These are phyloP conservation scores for Scheffersomyces lignosus DNA, from an alignment of 805 yeast genomes.

Conservation along the genomic window DNA sequence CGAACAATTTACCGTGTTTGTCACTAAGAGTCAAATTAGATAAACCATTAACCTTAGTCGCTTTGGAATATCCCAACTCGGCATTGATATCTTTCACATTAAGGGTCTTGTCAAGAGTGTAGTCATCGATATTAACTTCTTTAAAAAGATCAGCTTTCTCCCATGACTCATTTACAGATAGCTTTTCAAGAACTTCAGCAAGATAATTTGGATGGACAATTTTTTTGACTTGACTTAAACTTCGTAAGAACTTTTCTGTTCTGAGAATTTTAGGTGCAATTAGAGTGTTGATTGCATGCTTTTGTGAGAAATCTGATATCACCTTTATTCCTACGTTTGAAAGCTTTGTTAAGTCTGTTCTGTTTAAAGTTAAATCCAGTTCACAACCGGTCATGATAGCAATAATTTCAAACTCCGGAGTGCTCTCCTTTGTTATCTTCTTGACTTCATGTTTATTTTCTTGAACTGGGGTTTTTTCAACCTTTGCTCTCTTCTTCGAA, in stretches of 20 bases:
- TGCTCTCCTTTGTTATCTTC: conserved; percentile 10
- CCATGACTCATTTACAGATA: not conserved
- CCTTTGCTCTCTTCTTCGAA: conserved; percentile 13
- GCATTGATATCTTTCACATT: conserved; percentile 30
- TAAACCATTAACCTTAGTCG: conserved; percentile 17
- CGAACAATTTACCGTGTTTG: conserved; percentile 42
- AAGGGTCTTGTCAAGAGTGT: conserved; percentile 34
- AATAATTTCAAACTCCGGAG: conserved; percentile 32
- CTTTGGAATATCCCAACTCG: conserved; percentile 23
- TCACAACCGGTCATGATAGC: conserved; percentile 72
- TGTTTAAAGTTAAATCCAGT: conserved; percentile 35
- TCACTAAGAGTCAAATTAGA: conserved; percentile 14
- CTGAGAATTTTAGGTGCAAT: conserved; percentile 82
- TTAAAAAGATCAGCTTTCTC: conserved; percentile 10
- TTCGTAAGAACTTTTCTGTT: conserved; percentile 81
- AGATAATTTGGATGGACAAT: conserved; percentile 59
- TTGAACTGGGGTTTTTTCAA: conserved; percentile 13
- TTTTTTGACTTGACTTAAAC: conserved; percentile 57
- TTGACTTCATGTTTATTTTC: conserved; percentile 6
- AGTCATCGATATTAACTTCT: conserved; percentile 28
- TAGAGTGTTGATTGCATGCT: conserved; percentile 44
- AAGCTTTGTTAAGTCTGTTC: conserved; percentile 44
- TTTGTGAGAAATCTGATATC: conserved; percentile 42
- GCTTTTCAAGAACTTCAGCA: conserved; percentile 38
- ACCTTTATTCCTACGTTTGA: conserved; percentile 59